Evolutionary conservation across 306 rosid genomes (phyloP), one percentile per base, ranked within the genome.

Genomic region (Dryas drummondii): DNA sequence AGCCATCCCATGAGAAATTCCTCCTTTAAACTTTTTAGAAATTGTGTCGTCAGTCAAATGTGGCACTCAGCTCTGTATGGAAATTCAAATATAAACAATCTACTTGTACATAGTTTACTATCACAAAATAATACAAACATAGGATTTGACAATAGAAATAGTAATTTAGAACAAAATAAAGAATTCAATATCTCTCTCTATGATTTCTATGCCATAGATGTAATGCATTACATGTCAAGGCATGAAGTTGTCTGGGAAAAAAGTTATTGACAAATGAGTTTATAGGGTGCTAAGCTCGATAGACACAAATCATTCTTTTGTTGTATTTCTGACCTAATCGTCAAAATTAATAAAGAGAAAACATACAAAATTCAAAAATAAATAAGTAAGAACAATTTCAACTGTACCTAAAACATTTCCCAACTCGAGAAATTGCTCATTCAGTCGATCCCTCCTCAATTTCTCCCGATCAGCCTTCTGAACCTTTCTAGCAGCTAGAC

Each of bases 401-500:
- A 60, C 17, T 68, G 66, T 79, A 91, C 98, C 97, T 79, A 91
- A 82, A 63, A 84, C 76, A 61, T 66, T 87, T 51, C 96, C 92
- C 78, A 93, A 82, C 62, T 88, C 94, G 27, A 81, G 74, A 84
- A 91, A 93, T 68, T 91, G 97, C 82, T 88, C 97, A 66, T 93
- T 91, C 70, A 89, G 86, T 65, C 87, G 83, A 79, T 87, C 92
- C 87, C 97, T 88, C 86, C 97, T 91, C 54, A 89, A 55, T 84
- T 91, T 93, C 86, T 93, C 98, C 74, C 92, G 70, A 80, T 88
- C 97, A 64, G 98, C 97, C 89, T 93, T 93, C 79, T 89, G 98
- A 40, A 82, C 66, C 86, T 84, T 91, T 80, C 89, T 91, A 68
- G 93, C 86, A 74, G 88, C 83, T 73, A 84, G 32, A 78, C 86